Conservation (phyloP, 2,329 filamentous ascomycete genomes). For the Stachybotrys echinatus region DNA sequence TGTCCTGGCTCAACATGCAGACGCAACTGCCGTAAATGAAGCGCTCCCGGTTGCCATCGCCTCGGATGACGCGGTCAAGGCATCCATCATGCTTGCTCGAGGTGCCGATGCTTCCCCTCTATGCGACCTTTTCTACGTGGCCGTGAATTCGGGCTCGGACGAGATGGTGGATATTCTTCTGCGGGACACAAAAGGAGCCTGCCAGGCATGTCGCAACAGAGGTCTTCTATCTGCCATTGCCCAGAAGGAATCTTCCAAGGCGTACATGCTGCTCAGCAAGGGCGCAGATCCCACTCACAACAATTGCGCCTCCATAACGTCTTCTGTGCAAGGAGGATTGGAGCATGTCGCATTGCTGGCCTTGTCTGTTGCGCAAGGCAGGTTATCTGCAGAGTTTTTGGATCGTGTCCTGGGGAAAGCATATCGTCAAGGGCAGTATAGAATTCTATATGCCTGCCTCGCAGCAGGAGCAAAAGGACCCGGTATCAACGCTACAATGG, state of each 20-base stretch:
- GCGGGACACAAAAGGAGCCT: conserved; percentile 1
- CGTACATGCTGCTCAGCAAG: conserved; percentile 1
- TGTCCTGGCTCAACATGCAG: conserved; percentile 4
- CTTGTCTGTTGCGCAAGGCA: neutral
- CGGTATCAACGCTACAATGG: neutral
- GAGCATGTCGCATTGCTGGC: conserved; percentile 1
- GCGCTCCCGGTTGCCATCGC: conserved; percentile 8
- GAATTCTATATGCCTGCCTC: conserved; percentile 1
- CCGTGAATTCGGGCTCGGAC: neutral
- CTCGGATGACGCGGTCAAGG: conserved; percentile 2
- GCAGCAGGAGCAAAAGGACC: conserved; percentile 4
- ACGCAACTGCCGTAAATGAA: conserved; percentile 3
- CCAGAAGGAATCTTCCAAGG: neutral
- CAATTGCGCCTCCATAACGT: neutral
- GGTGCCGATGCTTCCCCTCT: conserved; percentile 4
- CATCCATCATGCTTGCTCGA: conserved; percentile 5
- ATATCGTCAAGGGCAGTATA: conserved; percentile 3
- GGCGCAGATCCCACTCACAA: neutral
- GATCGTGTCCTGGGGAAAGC: conserved; percentile 3
- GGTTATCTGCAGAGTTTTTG: neutral
- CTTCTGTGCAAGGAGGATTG: neutral
- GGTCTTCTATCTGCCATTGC: conserved; percentile 1
- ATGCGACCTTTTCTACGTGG: conserved; percentile 1
- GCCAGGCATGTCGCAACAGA: conserved; percentile 4
- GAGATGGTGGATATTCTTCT: conserved; percentile 5